Evolutionary conservation across 108 stramenopile species (phyloP), one percentile per base, ranked within the genome.

Genomic region (Nannochloropsis oceanica): DNA sequence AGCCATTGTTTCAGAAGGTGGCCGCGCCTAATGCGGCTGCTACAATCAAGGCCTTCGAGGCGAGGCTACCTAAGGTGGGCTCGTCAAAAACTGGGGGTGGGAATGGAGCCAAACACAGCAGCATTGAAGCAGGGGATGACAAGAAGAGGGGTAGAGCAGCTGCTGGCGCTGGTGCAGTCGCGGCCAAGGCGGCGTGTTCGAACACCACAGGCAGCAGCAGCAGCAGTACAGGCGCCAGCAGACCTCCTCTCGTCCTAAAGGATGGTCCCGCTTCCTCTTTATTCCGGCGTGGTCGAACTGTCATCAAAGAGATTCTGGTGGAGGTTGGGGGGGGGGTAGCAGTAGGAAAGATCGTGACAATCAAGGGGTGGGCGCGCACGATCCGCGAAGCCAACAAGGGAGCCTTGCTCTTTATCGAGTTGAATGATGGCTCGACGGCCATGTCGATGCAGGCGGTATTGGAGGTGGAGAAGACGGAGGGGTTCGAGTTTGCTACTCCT

Each of bases 361-460:
- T 95, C 44, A 91, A 89, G 44, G 95, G 95, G 25, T 95, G 95
- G 95, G 89, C 91, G 26, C 90, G 93, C 44, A 94, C 94, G 24
- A 81, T 90, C 0, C 92, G 94, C 44, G 84, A 90, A 34, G 93
- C 90, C 43, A 85, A 85, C 80, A 93, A 93, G 87, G 92, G 90
- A 25, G 81, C 92, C 80, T 88, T 94, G 43, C 81, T 93, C 79
- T 95, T 95, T 85, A 82, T 95, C 18, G 94, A 93, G 88, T 87
- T 95, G 84, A 93, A 93, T 84, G 95, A 95, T 85, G 95, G 95
- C 26, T 93, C 93, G n/a, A 89, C 85, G 81, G 80, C 83, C 27
- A 59, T 81, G 26, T 81, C 80, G 80, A 25, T 81, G 42, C 94
- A 95, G 90, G 93, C 93, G 82, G 94, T 94, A 14, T 85, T 89